Base-by-base conservation (phyloP, 805 yeast genomes). In the Torulaspora maleeae region DNA sequence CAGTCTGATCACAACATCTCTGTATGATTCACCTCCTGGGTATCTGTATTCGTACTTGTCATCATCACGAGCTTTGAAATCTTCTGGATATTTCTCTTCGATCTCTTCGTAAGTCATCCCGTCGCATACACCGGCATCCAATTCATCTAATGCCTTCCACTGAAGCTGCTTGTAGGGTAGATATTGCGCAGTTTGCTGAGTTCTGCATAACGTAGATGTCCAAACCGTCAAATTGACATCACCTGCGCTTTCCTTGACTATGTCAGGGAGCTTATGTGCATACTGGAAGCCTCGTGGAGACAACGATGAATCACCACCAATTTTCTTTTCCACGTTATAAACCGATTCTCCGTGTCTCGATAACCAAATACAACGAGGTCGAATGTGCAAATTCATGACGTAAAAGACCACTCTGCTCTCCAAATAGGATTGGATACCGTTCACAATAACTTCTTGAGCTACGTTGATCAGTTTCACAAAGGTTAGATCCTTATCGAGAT, bases 101-200 rank as follows among this genome's bases (percentile, higher is more conserved):
- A 91, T 88, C 50, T 91, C 96, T 54, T 90, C 96, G 62, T 91
- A 91, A 0, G 99, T 91, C 78, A 91, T 77, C 5, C 97, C 98
- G 66, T 91, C 99, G 66, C 98, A 91, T 19, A 87, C 90, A 9
- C 99, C 99, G 0, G 97, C 98, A 64, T 91, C 98, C 50, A 91
- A 76, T 69, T 91, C 99, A 64, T 91, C 98, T 55, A 91, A 72
- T 0, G 98, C 98, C 66, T 93, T 93, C 99, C 99, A 91, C 52
- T 83, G 84, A 53, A 89, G 73, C 63, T 89, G 83, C 48, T 83
- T 80, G 65, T 85, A 87, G 1, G 93, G 88, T 56, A 91, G 73
- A 62, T 74, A 76, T 48, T 84, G 79, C 1, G 96, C 91, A 1
- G 98, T 91, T 64, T 91, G 95, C 66, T 87, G 93, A 5, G 99